Evolutionary conservation across 306 rosid species (phyloP).

Genomic region (Gastrolobium bilobum): DNA sequence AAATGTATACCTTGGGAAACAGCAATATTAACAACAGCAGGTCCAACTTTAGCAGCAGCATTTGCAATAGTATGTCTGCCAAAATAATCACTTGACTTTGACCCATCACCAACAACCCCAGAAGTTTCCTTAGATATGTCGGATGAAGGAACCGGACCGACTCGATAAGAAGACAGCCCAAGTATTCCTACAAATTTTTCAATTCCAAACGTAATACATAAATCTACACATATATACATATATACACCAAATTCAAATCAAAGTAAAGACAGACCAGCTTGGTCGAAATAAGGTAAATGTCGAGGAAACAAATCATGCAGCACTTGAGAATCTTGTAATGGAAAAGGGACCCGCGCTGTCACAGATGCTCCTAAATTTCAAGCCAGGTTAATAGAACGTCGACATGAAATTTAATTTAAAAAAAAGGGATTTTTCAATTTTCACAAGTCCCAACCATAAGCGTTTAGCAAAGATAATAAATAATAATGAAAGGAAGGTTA

Average conservation of each 20-base stretch:
- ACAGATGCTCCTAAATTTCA: constrained; percentile 55
- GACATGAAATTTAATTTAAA: not conserved
- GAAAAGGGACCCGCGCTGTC: constrained; percentile 48
- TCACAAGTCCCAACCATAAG: not conserved
- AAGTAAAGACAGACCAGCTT: too few relatives aligned
- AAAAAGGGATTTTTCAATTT: not conserved
- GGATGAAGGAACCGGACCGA: constrained; percentile 52
- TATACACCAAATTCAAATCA: too few relatives aligned
- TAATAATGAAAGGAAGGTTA: not conserved
- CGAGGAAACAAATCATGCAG: too few relatives aligned
- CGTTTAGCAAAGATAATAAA: not conserved
- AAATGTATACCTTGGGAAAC: constrained; percentile 64
- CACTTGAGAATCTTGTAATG: too few relatives aligned
- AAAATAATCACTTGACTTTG: constrained; percentile 66
- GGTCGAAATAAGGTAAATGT: too few relatives aligned
- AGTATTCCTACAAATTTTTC: constrained; percentile 58
- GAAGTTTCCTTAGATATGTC: constrained; percentile 55
- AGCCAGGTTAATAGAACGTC: constrained; percentile 1
- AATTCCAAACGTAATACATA: constrained; percentile 20
- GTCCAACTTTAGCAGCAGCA: constrained; percentile 85
- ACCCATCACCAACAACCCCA: constrained; percentile 49
- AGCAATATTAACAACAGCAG: constrained; percentile 88
- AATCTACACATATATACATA: not conserved
- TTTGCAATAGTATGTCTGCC: constrained; percentile 84
- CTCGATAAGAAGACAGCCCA: constrained; percentile 60